Base-by-base conservation (phyloP, 2,329 filamentous ascomycete species). In the Colletotrichum agaves region DNA sequence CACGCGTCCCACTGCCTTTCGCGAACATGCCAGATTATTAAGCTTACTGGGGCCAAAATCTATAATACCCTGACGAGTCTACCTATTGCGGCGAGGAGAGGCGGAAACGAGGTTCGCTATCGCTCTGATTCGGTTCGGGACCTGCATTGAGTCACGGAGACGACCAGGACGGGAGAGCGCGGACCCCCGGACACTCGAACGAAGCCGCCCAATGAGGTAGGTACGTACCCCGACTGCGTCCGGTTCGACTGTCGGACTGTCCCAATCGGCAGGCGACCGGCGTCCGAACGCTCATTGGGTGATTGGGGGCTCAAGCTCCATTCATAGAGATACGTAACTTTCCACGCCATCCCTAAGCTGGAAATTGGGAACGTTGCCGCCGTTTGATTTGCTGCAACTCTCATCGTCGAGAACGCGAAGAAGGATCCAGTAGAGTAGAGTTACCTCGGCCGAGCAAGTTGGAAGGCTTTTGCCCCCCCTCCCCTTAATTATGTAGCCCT, bases 251-350 rank as follows among this genome's bases (percentile, higher is more conserved):
- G 23, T 6, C 3, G 23, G 23, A 27, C 23, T 27, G 23, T 10
- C 37, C 63, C 60, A 63, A 63, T 67, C 43, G 60, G 60, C 31
- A 52, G 52, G 27, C 52, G 37, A 10, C 63, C 44, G 27, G 39
- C 60, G 37, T 63, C 60, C 63, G 63, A 67, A 63, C 52, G 43
- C 33, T 52, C 39, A 37, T 59, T 41, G 37, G 43, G 33, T 35
- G 50, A n/a, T 35, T 31, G 15, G 47, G 47, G 33, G 50, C 50
- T 53, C 50, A 2, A 27, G 17, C 33, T 13, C 50, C 33, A 19
- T 12, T 41, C 21, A 19, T 35, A 43, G 13, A 21, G 13, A 21
- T 19, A 56, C 31, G 17, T 21, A 23, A 31, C 13, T 0, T 11
- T 5, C 17, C 21, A 17, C 56, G 44, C 43, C 13, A 59, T 49